Evolutionary conservation across 352 stramenopile species (phyloP).

Genomic region (Elongisporangium anandrum): DNA sequence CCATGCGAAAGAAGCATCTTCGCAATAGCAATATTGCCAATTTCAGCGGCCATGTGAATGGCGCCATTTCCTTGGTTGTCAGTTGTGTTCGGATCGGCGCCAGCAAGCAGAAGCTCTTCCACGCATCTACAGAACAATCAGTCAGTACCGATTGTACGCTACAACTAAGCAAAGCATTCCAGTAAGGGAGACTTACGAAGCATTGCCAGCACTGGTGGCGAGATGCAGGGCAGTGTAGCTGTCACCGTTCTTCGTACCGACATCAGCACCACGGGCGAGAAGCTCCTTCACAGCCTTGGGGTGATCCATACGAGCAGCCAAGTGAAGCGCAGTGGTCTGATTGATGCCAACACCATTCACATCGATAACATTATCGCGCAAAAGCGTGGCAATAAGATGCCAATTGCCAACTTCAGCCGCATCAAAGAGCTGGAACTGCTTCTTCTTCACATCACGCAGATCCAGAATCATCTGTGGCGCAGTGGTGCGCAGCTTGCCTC

Average conservation of each 20-base stretch:
- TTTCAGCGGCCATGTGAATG: constrained; percentile 79
- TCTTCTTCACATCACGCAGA: constrained; percentile 83
- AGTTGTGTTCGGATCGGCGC: constrained; percentile 73
- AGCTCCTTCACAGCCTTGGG: constrained; percentile 72
- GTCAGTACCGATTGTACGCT: constrained; percentile 9
- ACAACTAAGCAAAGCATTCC: neutral
- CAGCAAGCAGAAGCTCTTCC: constrained; percentile 66
- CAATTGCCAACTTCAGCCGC: constrained; percentile 80
- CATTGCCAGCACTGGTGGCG: constrained; percentile 63
- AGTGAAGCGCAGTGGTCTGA: constrained; percentile 76
- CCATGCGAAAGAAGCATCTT: constrained; percentile 75
- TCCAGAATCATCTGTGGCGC: constrained; percentile 82
- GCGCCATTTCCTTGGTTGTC: constrained; percentile 81
- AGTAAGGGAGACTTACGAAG: constrained; percentile 31
- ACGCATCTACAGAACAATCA: constrained; percentile 33
- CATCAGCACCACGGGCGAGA: constrained; percentile 60
- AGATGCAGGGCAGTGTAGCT: constrained; percentile 81
- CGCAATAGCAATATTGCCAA: constrained; percentile 70
- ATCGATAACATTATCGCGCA: constrained; percentile 82
- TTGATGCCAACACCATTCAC: constrained; percentile 87
- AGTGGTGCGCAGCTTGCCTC: constrained; percentile 36
- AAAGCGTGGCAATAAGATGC: constrained; percentile 73
- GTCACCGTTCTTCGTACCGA: constrained; percentile 63
- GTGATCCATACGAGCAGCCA: constrained; percentile 75
- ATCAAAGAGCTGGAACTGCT: constrained; percentile 87